Conservation (phyloP, 176 grass and related monocot genomes). For the Triticum turgidum region DNA sequence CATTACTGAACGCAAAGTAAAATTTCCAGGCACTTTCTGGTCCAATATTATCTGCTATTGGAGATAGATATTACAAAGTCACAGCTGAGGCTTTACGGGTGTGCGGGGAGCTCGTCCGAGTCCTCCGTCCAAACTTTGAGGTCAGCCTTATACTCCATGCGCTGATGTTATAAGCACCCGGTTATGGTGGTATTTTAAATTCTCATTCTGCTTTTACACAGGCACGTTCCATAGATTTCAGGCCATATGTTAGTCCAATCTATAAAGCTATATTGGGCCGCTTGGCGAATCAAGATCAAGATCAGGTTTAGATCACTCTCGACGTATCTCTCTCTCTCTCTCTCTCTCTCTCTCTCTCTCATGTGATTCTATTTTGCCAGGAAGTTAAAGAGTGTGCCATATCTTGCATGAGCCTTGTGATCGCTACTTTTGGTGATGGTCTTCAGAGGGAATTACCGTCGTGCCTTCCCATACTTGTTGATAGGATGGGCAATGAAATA, state of each 20-base stretch:
- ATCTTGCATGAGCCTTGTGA: slow-evolving; percentile 88
- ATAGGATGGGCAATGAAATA: slow-evolving; percentile 99
- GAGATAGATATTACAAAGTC: slow-evolving; percentile 99
- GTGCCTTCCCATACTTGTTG: slow-evolving; percentile 98
- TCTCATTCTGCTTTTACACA: slow-evolving; percentile 38
- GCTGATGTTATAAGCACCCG: slow-evolving; percentile 9
- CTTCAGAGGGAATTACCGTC: slow-evolving; percentile 80
- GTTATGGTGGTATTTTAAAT: not conserved
- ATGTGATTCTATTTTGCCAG: slow-evolving; percentile 44
- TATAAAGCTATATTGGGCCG: slow-evolving; percentile 91
- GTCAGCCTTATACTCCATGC: slow-evolving; percentile 40
- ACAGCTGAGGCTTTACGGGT: slow-evolving; percentile 97
- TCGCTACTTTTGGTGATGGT: slow-evolving; percentile 90
- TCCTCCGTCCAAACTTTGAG: slow-evolving; percentile 86
- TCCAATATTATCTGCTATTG: slow-evolving; percentile 90
- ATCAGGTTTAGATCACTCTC: slow-evolving; percentile 65
- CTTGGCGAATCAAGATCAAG: slow-evolving; percentile 99
- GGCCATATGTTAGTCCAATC: slow-evolving; percentile 69
- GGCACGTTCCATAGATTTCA: slow-evolving; percentile 64
- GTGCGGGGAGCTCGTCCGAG: slow-evolving; percentile 88
- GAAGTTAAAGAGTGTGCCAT: slow-evolving; percentile 87
- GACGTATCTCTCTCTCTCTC: not conserved
- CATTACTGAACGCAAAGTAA: slow-evolving; percentile 10
- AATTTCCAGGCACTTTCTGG: slow-evolving; percentile 77
- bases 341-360: not conserved